A percentile compares a stretch with the other conserved stretches of the same genome.
These are phyloP conservation scores for Carnegiea gigantea DNA, from an alignment of 179 eudicot species.

Conservation along the genomic window DNA sequence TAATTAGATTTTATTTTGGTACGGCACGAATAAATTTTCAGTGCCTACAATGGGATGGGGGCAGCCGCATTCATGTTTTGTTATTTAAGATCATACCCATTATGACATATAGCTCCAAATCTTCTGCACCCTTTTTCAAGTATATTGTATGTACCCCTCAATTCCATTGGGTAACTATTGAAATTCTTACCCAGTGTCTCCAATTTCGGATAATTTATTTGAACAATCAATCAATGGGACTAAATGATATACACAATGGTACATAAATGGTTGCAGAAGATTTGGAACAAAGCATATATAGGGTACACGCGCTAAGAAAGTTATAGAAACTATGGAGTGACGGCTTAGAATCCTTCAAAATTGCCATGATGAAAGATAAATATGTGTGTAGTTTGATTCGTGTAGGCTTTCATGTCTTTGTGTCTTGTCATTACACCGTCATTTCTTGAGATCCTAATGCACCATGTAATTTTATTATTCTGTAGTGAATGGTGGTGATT, in stretches of 20 bases:
- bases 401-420: background rate
- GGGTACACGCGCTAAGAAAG: too few relatives aligned
- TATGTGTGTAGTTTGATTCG: background rate
- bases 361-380: background rate
- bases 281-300: too few relatives aligned
- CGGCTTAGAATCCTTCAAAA: background rate
- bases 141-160: background rate
- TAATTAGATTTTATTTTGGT: too few relatives aligned
- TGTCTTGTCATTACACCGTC: background rate
- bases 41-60: too few relatives aligned
- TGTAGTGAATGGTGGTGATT: background rate
- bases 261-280: background rate
- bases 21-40: too few relatives aligned
- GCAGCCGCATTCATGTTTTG: too few relatives aligned
- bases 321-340: background rate
- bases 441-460: background rate
- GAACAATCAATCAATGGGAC: background rate
- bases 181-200: too few relatives aligned
- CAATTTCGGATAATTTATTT: too few relatives aligned
- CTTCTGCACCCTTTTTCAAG: background rate
- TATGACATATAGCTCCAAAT: background rate
- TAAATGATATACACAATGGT: background rate
- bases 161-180: too few relatives aligned
- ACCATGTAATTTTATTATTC: background rate
- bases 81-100: too few relatives aligned